Base-by-base conservation (phyloP, 768 basidiomycete genomes). In the Rhodotorula taiwanensis region DNA sequence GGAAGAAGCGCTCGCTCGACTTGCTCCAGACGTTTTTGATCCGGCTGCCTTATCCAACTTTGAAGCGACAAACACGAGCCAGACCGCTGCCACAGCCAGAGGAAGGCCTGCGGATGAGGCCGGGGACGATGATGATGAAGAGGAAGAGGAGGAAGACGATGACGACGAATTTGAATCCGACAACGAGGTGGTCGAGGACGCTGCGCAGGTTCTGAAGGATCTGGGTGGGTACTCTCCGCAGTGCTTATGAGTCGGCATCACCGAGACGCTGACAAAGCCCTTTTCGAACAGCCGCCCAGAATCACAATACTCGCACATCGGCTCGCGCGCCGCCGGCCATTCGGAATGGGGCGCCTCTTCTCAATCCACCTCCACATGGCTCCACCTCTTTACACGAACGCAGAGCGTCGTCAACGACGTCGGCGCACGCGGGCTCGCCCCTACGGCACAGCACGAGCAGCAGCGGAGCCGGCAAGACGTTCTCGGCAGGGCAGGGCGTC, bases 1-100 rank as follows among this genome's bases (percentile, higher is more conserved):
- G 28, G 83, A 84, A 71, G 75, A 78, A 13, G 70, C 82, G 64
- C 79, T 88, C 42, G 76, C 20, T 31, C 51, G 51, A 13, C 51
- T 52, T 16, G 51, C 51, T 11, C 51, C 51, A 5, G 51, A 5
- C 34, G 51, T 36, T n/a, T 36, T 36, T 8, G 34, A 34, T 23
- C n/a, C 25, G 2, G 23, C 30, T 14, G 34, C 11, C 25, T 5
- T 27, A 23, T n/a, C 34, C 51, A 25, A 25, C 34, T 34, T 52
- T n/a, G n/a, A n/a, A n/a, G n/a, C n/a, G n/a, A n/a, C n/a, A n/a
- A n/a, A n/a, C n/a, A n/a, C n/a, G 16, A 39, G 36, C 36, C 16
- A 9, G 16, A 9, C 36, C 16, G 36, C 36, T 39, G 16, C 16
- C 36, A 39, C 36, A 39, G 36, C 36, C 16, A 10, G 36, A n/a